phyloP scores from a whole-genome alignment of 1,139 yeast species.

The Yamadazyma dendronema region DNA sequence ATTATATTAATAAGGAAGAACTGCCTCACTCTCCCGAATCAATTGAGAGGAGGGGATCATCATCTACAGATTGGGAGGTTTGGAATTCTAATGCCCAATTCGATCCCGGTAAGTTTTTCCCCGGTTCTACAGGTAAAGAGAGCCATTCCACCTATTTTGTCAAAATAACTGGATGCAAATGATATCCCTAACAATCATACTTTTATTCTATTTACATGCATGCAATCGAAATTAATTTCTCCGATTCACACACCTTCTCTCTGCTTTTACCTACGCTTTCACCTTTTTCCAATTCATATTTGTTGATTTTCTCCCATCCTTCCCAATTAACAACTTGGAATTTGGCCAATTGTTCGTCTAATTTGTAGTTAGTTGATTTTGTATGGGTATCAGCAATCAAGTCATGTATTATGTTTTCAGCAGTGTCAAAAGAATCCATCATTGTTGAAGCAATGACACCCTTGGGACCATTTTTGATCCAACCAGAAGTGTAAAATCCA shows the following conservation, averaged over 20 bases:
- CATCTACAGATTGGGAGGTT: slow-evolving; percentile 2
- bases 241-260: slow-evolving; percentile 50
- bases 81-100: not conserved
- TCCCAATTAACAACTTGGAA: slow-evolving; percentile 54
- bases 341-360: slow-evolving; percentile 17
- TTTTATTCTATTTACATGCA: slow-evolving; percentile 8
- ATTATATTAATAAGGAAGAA: slow-evolving; percentile 40
- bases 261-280: slow-evolving; percentile 48
- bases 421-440: slow-evolving; percentile 79
- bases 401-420: slow-evolving; percentile 62
- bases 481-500: slow-evolving; percentile 82
- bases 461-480: slow-evolving; percentile 86
- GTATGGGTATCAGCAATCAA: slow-evolving; percentile 35
- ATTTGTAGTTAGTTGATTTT: slow-evolving; percentile 13
- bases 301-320: slow-evolving; percentile 67
- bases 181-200: too few relatives aligned
- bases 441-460: slow-evolving; percentile 94
- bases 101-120: not conserved
- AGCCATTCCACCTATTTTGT: slow-evolving; percentile 29
- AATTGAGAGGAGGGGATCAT: slow-evolving; percentile 23
- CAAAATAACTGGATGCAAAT: slow-evolving; percentile 32
- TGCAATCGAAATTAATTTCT: slow-evolving; percentile 46
- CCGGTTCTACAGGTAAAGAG: not conserved
- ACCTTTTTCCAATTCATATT: slow-evolving; percentile 54
- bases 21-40: slow-evolving; percentile 46